phyloP scores from a whole-genome alignment of 257 asterid species.

The Lycium barbarum region DNA sequence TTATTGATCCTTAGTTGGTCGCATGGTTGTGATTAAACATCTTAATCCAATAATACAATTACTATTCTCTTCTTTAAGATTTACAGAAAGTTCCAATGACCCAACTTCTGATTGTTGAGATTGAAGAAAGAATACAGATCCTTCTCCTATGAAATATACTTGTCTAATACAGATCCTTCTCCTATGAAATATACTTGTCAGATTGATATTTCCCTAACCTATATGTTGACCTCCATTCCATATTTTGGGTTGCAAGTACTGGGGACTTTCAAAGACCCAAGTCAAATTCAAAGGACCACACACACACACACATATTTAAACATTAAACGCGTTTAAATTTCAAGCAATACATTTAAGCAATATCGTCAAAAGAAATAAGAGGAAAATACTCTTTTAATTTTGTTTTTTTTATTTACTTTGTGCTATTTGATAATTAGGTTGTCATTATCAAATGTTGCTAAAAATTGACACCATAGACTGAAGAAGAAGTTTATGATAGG shows the following conservation, averaged over 20 bases:
- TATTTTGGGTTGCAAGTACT: conserved; percentile 1
- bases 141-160: too few species aligned
- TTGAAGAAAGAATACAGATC: background rate
- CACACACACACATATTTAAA: too few species aligned
- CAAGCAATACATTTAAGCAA: background rate
- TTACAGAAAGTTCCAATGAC: background rate
- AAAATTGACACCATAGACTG: background rate
- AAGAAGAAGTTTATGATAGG: background rate
- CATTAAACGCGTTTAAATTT: too few species aligned
- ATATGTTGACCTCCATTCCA: background rate
- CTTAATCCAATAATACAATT: background rate
- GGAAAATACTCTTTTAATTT: background rate
- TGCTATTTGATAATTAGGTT: background rate
- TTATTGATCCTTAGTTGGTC: background rate
- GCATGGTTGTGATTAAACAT: conserved; percentile 4
- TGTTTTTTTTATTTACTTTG: background rate
- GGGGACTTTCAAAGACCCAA: background rate
- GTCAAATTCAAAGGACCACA: background rate
- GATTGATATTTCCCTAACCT: background rate
- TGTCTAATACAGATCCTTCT: background rate
- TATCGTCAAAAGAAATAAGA: background rate
- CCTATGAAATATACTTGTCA: background rate
- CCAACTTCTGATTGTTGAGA: background rate
- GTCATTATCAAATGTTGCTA: conserved; percentile 14
- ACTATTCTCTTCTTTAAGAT: too few species aligned